Conservation (phyloP, 208 protist genomes). For the Entamoeba moshkovskii region DNA sequence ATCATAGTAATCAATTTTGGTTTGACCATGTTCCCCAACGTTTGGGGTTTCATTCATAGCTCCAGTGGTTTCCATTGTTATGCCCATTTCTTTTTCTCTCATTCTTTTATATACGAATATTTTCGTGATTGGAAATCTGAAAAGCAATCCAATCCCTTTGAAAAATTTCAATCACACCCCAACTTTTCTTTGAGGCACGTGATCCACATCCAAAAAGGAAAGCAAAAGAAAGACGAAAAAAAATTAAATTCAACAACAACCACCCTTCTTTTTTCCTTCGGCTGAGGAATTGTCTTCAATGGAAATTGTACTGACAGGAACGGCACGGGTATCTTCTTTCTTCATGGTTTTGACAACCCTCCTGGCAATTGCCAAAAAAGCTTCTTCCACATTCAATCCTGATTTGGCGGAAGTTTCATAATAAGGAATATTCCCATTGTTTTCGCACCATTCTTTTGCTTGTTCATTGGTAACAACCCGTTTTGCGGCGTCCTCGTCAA, state of each 20-base stretch:
- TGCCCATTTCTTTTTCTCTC: no score
- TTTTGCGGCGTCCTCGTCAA: constrained; percentile 8
- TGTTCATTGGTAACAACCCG: constrained; percentile 2
- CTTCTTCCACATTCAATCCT: constrained; percentile 32
- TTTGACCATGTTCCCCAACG: not conserved
- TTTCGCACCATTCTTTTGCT: not conserved
- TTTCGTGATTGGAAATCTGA: no score
- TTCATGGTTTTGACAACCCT: not conserved
- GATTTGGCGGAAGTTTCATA: constrained; percentile 40
- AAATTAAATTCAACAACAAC: no score
- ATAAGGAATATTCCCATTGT: not conserved
- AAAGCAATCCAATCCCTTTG: no score
- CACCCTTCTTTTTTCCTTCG: no score
- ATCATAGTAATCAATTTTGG: not conserved
- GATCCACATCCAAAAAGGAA: no score
- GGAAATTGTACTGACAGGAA: not conserved
- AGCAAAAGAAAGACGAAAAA: no score
- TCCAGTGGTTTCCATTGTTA: no score
- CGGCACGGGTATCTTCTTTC: not conserved
- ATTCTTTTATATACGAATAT: no score
- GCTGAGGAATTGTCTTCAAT: not conserved
- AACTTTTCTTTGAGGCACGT: no score
- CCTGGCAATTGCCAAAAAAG: constrained; percentile 14
- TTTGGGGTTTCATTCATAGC: not conserved
- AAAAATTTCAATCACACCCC: no score